These are phyloP conservation scores for Aspergillus tanneri DNA, from an alignment of 2,329 filamentous ascomycete genomes.

Conservation along the genomic window DNA sequence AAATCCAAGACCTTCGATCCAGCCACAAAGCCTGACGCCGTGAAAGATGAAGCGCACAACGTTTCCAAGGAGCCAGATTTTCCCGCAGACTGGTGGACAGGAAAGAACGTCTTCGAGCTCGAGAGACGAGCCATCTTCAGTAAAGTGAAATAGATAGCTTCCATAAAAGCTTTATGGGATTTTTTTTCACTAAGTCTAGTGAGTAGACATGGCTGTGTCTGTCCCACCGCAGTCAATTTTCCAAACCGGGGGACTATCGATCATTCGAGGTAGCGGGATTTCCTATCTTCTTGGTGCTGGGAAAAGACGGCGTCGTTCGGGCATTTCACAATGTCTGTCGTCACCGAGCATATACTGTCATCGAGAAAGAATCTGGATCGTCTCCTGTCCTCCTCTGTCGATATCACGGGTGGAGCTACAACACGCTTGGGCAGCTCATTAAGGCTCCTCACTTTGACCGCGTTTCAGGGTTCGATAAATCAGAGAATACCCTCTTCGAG, in stretches of 20 bases:
- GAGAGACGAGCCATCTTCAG: constrained; percentile 53
- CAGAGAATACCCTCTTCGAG: constrained; percentile 55
- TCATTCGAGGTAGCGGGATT: constrained; percentile 57
- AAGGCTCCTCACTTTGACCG: constrained; percentile 62
- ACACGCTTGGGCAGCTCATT: constrained; percentile 56
- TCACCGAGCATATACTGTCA: constrained; percentile 61
- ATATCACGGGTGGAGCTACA: constrained; percentile 65
- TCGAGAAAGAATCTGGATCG: constrained; percentile 52
- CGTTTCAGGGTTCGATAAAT: constrained; percentile 57
- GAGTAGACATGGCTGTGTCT: constrained; percentile 41
- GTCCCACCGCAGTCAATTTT: constrained; percentile 46
- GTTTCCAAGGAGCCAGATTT: constrained; percentile 45
- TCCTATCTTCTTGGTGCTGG: constrained; percentile 55
- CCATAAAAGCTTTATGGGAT: background rate
- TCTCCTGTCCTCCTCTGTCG: constrained; percentile 57
- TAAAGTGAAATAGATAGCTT: constrained; percentile 43
- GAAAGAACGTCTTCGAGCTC: constrained; percentile 46
- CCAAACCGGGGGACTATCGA: constrained; percentile 57
- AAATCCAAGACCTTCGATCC: background rate
- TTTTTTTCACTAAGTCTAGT: too few relatives aligned
- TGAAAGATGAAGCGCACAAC: background rate
- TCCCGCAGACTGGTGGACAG: constrained; percentile 41
- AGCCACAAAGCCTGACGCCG: too few relatives aligned
- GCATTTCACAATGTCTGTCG: constrained; percentile 64
- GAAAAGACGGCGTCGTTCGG: constrained; percentile 54